These are phyloP conservation scores for Aspergillus ostianus DNA, from an alignment of 495 filamentous ascomycete species.

Conservation along the genomic window DNA sequence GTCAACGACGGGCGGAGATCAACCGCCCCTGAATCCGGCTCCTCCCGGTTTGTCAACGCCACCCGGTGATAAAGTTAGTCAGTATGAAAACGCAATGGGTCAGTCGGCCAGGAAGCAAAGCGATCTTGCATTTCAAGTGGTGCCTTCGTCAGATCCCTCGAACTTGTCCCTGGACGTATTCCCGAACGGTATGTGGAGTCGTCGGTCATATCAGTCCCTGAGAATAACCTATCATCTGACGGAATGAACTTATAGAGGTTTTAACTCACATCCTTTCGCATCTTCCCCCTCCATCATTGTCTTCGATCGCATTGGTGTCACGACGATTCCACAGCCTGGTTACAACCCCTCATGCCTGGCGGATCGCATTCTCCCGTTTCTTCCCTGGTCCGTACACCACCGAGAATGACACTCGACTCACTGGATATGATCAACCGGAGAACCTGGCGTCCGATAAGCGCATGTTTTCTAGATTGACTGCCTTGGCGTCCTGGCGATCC, in stretches of 20 bases:
- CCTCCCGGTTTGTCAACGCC: slow-evolving; percentile 11
- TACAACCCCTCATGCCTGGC: slow-evolving; percentile 87
- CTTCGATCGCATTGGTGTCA: slow-evolving; percentile 75
- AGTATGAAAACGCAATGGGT: slow-evolving; percentile 67
- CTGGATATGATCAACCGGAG: slow-evolving; percentile 38
- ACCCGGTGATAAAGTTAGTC: slow-evolving; percentile 59
- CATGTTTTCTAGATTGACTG: slow-evolving; percentile 74
- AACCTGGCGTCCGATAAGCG: slow-evolving; percentile 62
- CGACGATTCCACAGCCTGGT: slow-evolving; percentile 79
- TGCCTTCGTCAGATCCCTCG: slow-evolving; percentile 49
- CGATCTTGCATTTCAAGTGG: slow-evolving; percentile 59
- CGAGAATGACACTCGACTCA: slow-evolving; percentile 24
- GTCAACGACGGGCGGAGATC: slow-evolving; percentile 29
- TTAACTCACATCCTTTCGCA: slow-evolving; percentile 90
- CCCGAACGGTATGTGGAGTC: slow-evolving; percentile 69
- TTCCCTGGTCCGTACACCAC: slow-evolving; percentile 70
- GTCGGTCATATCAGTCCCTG: neutral
- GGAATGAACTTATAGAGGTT: slow-evolving; percentile 60
- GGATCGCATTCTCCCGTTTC: slow-evolving; percentile 82
- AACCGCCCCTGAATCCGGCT: slow-evolving; percentile 28
- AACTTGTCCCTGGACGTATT: slow-evolving; percentile 61
- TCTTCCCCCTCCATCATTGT: slow-evolving; percentile 74
- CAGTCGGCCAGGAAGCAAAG: slow-evolving; percentile 41
- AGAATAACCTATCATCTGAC: slow-evolving; percentile 23
- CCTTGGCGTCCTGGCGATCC: slow-evolving; percentile 82